Evolutionary conservation across 2,329 filamentous ascomycete genomes (phyloP).

Genomic region (Claviceps fusiformis): DNA sequence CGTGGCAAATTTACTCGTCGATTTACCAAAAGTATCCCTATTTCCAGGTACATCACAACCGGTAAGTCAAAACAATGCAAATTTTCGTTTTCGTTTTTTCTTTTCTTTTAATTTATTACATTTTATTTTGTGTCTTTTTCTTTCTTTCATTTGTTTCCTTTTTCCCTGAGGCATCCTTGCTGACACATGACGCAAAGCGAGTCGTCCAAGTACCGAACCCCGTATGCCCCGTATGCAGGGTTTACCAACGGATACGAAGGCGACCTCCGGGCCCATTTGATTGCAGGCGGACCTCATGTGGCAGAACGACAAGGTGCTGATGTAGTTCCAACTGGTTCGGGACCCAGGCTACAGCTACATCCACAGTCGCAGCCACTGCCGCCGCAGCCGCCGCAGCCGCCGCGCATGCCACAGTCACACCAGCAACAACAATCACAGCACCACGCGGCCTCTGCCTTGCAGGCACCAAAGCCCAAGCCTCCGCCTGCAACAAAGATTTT

Average conservation of each 20-base stretch:
- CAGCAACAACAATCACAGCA: neutral
- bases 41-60: conserved; percentile 47
- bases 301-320: conserved; percentile 9
- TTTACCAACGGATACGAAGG: conserved; percentile 50
- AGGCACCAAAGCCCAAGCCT: conserved; percentile 13
- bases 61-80: conserved; percentile 23
- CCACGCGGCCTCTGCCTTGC: conserved; percentile 1
- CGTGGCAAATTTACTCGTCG: conserved; percentile 23
- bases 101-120: too few relatives aligned
- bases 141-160: too few relatives aligned
- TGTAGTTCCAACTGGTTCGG: neutral
- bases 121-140: too few relatives aligned
- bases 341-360: neutral
- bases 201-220: conserved; percentile 42
- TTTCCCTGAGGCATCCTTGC: neutral
- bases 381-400: neutral
- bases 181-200: conserved; percentile 29
- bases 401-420: neutral
- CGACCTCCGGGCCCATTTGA: conserved; percentile 31
- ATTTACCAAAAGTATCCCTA: conserved; percentile 42
- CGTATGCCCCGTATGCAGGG: conserved; percentile 42
- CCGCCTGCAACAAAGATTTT: conserved; percentile 15
- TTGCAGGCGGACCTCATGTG: conserved; percentile 19
- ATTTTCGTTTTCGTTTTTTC: neutral
- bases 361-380: neutral